Percentiles rank a stretch among this genome's conserved stretches.
Evolutionary conservation across 2,329 filamentous ascomycete species (phyloP).

Genomic region (Neocatenulostroma microsporum): DNA sequence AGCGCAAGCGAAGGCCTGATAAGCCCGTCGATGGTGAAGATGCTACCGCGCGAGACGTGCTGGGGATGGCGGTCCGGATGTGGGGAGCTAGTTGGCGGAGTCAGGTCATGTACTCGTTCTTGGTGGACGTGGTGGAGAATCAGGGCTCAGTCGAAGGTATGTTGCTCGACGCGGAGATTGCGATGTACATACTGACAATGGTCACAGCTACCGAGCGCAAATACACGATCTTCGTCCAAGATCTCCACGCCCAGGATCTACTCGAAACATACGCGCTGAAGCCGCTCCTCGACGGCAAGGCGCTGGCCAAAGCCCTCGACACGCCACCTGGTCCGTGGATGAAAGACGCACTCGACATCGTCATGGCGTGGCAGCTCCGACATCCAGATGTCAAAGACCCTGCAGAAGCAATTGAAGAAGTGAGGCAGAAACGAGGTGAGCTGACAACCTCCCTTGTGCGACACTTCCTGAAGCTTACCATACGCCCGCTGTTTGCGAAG

Average conservation of each 20-base stretch:
- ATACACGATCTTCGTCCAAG: constrained; percentile 48
- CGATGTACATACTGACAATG: constrained; percentile 5
- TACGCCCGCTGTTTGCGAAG: constrained; percentile 60
- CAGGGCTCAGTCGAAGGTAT: constrained; percentile 36
- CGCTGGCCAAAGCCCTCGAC: constrained; percentile 59
- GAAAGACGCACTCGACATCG: constrained; percentile 66
- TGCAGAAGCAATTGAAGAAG: constrained; percentile 38
- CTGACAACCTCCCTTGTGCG: constrained; percentile 42
- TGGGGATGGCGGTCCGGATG: constrained; percentile 66
- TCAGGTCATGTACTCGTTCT: constrained; percentile 60
- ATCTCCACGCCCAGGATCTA: constrained; percentile 45
- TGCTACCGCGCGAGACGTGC: constrained; percentile 47
- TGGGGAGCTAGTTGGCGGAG: constrained; percentile 68
- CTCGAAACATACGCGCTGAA: constrained; percentile 43
- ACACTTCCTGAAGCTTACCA: constrained; percentile 53
- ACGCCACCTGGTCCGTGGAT: constrained; percentile 77
- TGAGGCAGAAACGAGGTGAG: constrained; percentile 38
- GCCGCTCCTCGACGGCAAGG: constrained; percentile 61
- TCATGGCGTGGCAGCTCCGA: constrained; percentile 81
- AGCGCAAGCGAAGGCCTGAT: constrained; percentile 40
- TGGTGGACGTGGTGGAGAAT: constrained; percentile 51
- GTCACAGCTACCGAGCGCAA: constrained; percentile 38
- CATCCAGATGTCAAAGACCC: constrained; percentile 61
- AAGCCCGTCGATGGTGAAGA: constrained; percentile 39
- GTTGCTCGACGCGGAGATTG: too few relatives aligned